A percentile compares a stretch with the other conserved stretches of the same genome.
phyloP scores from a whole-genome alignment of 2,329 filamentous ascomycete species.

The Sporothrix luriei region DNA sequence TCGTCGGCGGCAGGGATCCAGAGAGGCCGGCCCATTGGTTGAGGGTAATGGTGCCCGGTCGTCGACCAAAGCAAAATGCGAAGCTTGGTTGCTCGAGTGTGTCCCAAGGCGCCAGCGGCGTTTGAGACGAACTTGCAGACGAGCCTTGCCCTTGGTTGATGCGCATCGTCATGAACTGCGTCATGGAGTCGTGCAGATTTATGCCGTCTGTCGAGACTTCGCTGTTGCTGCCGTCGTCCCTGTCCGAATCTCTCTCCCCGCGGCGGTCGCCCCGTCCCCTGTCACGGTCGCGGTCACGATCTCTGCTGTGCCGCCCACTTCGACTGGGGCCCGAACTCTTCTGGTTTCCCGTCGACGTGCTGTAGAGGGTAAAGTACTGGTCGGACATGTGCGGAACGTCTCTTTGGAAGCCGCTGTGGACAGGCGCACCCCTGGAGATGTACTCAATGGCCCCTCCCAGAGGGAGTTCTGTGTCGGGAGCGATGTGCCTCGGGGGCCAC shows the following conservation, averaged over 20 bases:
- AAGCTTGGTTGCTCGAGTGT: conserved; percentile 75
- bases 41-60: conserved; percentile 70
- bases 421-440: conserved; percentile 60
- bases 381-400: conserved; percentile 59
- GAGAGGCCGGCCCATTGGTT: conserved; percentile 68
- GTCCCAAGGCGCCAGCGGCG: conserved; percentile 62
- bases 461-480: conserved; percentile 53
- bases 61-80: conserved; percentile 65
- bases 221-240: conserved; percentile 43
- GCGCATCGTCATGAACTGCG: conserved; percentile 60
- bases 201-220: conserved; percentile 50
- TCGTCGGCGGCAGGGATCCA: conserved; percentile 58
- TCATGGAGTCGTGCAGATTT: conserved; percentile 59
- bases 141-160: conserved; percentile 41
- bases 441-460: conserved; percentile 59
- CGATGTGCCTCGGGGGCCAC: conserved; percentile 61
- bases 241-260: conserved; percentile 38
- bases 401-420: conserved; percentile 58
- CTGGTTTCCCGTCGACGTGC: conserved; percentile 50
- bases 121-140: conserved; percentile 42
- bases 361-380: conserved; percentile 60
- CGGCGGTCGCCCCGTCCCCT: conserved; percentile 8
- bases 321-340: neutral
- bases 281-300: conserved; percentile 25
- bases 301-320: conserved; percentile 27